These are phyloP conservation scores for Vigna angularis DNA, from an alignment of 306 rosid genomes.

Conservation along the genomic window DNA sequence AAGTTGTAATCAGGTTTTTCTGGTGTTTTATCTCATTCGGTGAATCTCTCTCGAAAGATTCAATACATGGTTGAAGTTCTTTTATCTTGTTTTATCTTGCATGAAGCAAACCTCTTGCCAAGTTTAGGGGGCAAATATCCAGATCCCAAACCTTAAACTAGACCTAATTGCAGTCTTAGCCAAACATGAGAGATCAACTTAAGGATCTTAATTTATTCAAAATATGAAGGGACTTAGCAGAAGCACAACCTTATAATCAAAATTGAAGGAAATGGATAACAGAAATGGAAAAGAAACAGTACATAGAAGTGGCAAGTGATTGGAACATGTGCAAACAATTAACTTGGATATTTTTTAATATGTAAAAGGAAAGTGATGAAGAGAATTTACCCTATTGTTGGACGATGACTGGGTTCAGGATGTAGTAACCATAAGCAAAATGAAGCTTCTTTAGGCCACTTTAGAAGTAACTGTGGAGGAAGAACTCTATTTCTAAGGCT, in stretches of 20 bases:
- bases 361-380: constrained; percentile 18
- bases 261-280: background rate
- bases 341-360: background rate
- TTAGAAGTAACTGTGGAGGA: constrained; percentile 81
- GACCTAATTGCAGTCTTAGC: background rate
- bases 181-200: background rate
- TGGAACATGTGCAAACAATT: constrained; percentile 19
- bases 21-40: no score
- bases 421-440: constrained; percentile 87
- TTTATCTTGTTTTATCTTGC: no score
- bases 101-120: background rate
- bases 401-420: constrained; percentile 81
- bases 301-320: background rate
- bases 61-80: no score
- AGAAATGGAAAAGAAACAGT: background rate
- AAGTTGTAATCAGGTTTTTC: no score
- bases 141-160: background rate
- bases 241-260: background rate
- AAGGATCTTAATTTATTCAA: background rate
- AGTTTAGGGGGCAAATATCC: background rate
- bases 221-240: background rate
- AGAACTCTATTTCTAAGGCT: constrained; percentile 86
- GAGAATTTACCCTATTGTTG: constrained; percentile 64
- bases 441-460: constrained; percentile 97
- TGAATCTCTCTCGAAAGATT: no score